Conservation (phyloP, 352 stramenopile species). For the Phytopythium boreale region DNA sequence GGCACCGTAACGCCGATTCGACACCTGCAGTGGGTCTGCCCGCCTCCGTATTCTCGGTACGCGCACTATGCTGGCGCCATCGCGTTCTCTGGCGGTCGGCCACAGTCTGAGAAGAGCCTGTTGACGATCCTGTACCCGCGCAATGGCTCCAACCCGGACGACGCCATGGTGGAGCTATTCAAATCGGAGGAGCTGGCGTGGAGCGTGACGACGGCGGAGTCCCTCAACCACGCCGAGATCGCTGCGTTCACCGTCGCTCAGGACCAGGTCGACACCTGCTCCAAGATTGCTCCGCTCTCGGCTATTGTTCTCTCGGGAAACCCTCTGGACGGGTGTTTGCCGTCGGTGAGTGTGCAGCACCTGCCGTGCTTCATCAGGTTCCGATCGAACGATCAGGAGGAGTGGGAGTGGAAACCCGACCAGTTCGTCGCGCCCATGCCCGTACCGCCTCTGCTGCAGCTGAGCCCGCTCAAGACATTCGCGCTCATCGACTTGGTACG, state of each 20-base stretch:
- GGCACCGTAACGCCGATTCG: conserved; percentile 21
- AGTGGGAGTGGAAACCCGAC: conserved; percentile 62
- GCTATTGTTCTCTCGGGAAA: conserved; percentile 67
- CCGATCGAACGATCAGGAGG: conserved; percentile 55
- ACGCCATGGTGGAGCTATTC: conserved; percentile 45
- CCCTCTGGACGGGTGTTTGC: conserved; percentile 65
- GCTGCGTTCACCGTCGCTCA: conserved; percentile 37
- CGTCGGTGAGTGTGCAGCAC: conserved; percentile 52
- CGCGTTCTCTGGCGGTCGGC: conserved; percentile 36
- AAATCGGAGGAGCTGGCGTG: conserved; percentile 65
- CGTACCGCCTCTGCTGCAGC: conserved; percentile 48
- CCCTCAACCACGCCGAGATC: conserved; percentile 51
- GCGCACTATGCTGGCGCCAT: conserved; percentile 49
- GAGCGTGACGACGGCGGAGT: conserved; percentile 33
- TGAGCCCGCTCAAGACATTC: conserved; percentile 47
- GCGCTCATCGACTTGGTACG: conserved; percentile 34
- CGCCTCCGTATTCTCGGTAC: conserved; percentile 51
- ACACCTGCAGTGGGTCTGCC: conserved; percentile 61
- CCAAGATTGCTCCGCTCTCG: conserved; percentile 53
- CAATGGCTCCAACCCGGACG: conserved; percentile 28
- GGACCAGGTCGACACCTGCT: conserved; percentile 53
- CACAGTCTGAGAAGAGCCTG: conserved; percentile 18
- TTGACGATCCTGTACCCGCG: conserved; percentile 47
- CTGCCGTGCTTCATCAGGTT: conserved; percentile 63
- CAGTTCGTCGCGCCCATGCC: conserved; percentile 25